Percentiles rank a stretch among this genome's conserved stretches.
Conservation (phyloP, 345 rosid species). For the Trapa bicornis region DNA sequence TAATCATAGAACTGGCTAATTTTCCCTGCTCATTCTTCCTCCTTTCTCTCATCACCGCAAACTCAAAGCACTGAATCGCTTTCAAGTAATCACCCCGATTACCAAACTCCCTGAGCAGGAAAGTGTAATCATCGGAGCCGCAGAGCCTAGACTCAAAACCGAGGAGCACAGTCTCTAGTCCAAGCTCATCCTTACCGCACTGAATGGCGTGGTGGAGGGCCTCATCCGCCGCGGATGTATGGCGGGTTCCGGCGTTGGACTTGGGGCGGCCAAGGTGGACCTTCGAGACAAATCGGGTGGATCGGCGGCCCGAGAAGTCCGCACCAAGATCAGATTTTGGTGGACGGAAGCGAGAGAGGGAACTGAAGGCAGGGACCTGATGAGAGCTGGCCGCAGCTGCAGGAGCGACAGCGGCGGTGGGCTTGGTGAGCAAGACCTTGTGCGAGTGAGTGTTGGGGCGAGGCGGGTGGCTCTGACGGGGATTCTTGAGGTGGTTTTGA, state of each 20-base stretch:
- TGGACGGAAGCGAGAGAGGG: conserved; percentile 29
- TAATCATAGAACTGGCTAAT: conserved; percentile 66
- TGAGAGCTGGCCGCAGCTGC: conserved; percentile 17
- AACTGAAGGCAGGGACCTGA: conserved; percentile 18
- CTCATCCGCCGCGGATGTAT: conserved; percentile 48
- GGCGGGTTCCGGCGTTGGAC: conserved; percentile 36
- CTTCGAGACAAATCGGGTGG: conserved; percentile 82
- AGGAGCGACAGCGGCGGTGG: conserved; percentile 18
- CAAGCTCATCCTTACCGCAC: conserved; percentile 28
- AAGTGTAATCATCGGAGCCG: conserved; percentile 71
- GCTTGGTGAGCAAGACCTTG: conserved; percentile 28
- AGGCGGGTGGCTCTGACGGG: conserved; percentile 21
- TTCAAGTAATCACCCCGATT: conserved; percentile 55
- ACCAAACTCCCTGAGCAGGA: conserved; percentile 72
- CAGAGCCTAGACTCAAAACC: conserved; percentile 48
- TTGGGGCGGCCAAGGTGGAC: conserved; percentile 68
- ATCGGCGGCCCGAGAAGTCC: conserved; percentile 75
- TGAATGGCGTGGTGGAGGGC: conserved; percentile 41
- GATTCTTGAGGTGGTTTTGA: conserved; percentile 37
- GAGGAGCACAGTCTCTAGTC: conserved; percentile 38
- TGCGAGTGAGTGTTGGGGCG: conserved; percentile 24
- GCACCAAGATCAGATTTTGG: conserved; percentile 37
- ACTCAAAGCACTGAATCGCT: conserved; percentile 56
- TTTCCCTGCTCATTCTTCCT: conserved; percentile 80
- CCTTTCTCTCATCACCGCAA: conserved; percentile 54